Evolutionary conservation across 768 basidiomycete genomes (phyloP).

Genomic region (Astraeus odoratus): DNA sequence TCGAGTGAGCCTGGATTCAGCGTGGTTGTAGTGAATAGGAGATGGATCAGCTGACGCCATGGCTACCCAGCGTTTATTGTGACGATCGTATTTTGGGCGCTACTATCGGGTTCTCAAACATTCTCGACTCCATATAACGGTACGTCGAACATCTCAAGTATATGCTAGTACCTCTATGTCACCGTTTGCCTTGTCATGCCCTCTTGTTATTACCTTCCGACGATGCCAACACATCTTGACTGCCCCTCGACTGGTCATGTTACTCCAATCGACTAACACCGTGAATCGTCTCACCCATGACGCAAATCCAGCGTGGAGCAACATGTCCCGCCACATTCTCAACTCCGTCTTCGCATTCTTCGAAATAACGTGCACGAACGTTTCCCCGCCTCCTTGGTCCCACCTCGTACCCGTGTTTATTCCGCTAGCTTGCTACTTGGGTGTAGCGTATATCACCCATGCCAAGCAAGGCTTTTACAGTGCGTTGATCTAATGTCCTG

Average conservation of each 20-base stretch:
- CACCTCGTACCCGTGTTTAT: conserved; percentile 41
- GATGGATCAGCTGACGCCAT: neutral
- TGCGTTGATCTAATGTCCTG: conserved; percentile 26
- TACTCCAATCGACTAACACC: no score
- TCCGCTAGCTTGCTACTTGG: conserved; percentile 51
- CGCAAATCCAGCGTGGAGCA: conserved; percentile 56
- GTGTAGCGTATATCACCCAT: conserved; percentile 60
- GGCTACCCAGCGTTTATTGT: conserved; percentile 50
- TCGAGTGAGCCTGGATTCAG: neutral
- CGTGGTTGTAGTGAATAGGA: neutral
- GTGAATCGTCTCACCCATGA: no score
- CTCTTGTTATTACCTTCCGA: no score
- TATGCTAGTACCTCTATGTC: no score
- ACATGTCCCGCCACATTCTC: conserved; percentile 54
- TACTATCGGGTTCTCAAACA: conserved; percentile 38
- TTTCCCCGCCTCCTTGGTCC: conserved; percentile 45
- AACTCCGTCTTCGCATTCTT: conserved; percentile 51
- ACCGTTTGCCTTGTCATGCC: no score
- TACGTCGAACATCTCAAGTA: no score
- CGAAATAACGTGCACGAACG: conserved; percentile 52
- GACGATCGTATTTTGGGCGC: conserved; percentile 55
- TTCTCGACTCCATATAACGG: conserved; percentile 34
- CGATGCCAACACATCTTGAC: neutral
- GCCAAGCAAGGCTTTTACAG: conserved; percentile 59
- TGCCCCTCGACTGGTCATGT: neutral